These are phyloP conservation scores for Botrytis hyacinthi DNA, from an alignment of 2,329 filamentous ascomycete species.

Conservation along the genomic window DNA sequence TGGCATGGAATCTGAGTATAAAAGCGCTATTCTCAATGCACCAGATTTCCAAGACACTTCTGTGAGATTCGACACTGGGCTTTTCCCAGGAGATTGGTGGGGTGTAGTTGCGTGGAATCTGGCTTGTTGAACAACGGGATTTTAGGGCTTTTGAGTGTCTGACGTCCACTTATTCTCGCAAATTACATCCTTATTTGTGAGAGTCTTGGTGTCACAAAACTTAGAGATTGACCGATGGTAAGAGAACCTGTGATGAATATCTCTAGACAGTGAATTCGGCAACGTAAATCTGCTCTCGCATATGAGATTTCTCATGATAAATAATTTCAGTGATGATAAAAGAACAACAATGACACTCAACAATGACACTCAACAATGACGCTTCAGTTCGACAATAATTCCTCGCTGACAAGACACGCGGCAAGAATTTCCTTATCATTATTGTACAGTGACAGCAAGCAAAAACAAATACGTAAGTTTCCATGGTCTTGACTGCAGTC, in stretches of 20 bases:
- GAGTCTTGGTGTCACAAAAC: too few species aligned
- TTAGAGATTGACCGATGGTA: fast-evolving
- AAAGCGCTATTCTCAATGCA: background rate
- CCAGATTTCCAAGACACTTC: background rate
- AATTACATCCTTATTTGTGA: too few species aligned
- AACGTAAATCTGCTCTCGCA: background rate
- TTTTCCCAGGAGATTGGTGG: background rate
- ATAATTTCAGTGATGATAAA: background rate
- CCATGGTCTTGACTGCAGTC: too few species aligned
- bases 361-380: background rate
- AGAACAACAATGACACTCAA: background rate
- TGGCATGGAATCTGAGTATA: background rate
- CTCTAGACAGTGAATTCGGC: background rate
- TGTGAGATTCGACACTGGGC: background rate
- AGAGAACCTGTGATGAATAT: background rate
- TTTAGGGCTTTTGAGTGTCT: background rate
- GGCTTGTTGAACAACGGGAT: background rate
- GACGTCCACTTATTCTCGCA: background rate
- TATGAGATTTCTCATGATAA: background rate
- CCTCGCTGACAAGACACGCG: background rate
- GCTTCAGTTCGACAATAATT: background rate
- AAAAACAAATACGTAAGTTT: too few species aligned
- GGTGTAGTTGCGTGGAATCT: background rate
- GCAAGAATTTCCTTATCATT: too few species aligned
- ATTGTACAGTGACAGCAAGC: too few species aligned